These are phyloP conservation scores for Jatropha multifida DNA, from an alignment of 441 rosid genomes.

Conservation along the genomic window DNA sequence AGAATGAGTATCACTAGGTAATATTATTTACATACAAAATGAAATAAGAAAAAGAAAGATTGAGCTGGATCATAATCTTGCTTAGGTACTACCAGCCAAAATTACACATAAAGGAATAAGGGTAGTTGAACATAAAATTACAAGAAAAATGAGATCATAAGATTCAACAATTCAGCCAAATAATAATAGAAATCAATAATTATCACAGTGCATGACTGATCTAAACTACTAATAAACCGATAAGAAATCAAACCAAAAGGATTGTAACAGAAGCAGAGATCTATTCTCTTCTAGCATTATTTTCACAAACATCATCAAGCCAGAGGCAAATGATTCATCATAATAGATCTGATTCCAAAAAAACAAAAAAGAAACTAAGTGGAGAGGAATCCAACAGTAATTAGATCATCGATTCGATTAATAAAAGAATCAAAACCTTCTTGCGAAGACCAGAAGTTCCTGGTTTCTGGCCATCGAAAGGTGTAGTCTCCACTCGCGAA, in stretches of 20 bases:
- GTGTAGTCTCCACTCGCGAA: slow-evolving; percentile 52
- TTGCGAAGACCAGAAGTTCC: slow-evolving; percentile 99
- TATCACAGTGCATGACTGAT: slow-evolving; percentile 1
- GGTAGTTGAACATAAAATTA: background rate
- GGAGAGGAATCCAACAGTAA: background rate
- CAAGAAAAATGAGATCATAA: background rate
- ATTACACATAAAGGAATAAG: too few relatives aligned
- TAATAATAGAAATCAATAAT: too few relatives aligned
- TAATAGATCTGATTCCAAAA: slow-evolving; percentile 5
- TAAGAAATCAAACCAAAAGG: background rate
- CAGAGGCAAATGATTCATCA: background rate
- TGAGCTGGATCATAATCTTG: background rate
- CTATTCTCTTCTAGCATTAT: background rate
- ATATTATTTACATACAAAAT: background rate
- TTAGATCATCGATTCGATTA: background rate
- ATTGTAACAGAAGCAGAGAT: background rate
- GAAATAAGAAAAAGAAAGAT: background rate
- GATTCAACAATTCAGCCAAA: background rate
- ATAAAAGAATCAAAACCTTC: slow-evolving; percentile 50
- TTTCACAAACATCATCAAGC: background rate
- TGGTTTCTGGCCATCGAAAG: slow-evolving; percentile 91
- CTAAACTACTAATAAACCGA: background rate
- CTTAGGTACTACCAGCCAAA: background rate
- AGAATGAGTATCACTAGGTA: too few relatives aligned
- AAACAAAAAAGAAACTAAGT: background rate